Evolutionary conservation across 202 grass and related monocot genomes (phyloP).

Genomic region (Elaeis oleifera): DNA sequence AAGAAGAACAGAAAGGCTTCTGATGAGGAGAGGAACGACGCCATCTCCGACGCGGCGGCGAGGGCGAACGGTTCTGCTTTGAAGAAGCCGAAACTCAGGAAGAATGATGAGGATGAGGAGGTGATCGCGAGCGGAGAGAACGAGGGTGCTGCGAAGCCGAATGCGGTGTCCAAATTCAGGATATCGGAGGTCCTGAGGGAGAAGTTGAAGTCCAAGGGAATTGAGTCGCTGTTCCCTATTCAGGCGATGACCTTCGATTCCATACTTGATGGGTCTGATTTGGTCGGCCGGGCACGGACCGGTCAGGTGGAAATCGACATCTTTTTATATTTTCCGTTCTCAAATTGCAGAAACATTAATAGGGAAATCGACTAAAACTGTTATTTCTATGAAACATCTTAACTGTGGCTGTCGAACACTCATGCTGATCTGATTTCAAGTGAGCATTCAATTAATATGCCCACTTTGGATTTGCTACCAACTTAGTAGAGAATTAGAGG

Average conservation of each 20-base stretch:
- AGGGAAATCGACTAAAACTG: too few relatives aligned
- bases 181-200: conserved; percentile 61
- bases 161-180: conserved; percentile 65
- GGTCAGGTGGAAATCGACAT: conserved; percentile 47
- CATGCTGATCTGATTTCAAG: too few relatives aligned
- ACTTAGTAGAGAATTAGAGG: too few relatives aligned
- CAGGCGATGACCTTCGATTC: conserved; percentile 88
- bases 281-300: conserved; percentile 85
- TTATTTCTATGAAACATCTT: too few relatives aligned
- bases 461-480: too few relatives aligned
- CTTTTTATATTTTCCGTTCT: too few relatives aligned
- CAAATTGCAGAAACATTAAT: too few relatives aligned
- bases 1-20: conserved; percentile 49
- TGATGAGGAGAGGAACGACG: conserved; percentile 26
- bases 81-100: conserved; percentile 7
- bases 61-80: not conserved
- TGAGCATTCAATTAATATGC: too few relatives aligned
- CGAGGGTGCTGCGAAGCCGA: conserved; percentile 47
- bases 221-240: conserved; percentile 82
- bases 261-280: conserved; percentile 69
- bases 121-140: conserved; percentile 33
- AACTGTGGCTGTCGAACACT: too few relatives aligned
- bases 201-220: conserved; percentile 68
- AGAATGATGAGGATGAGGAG: conserved; percentile 35
- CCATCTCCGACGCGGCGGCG: not conserved